Evolutionary conservation across 176 grass and related monocot genomes (phyloP).

Genomic region (maize (Zea mays)): Zm-B73-REFERENCE-NAM-5.0 NC_050099.1:237924501-237925000

Average conservation of each 20-base stretch:
- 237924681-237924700: conserved; percentile 15
- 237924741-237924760: background rate
- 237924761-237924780: conserved; percentile 22
- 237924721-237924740: conserved; percentile 26
- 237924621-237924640: background rate
- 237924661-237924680: conserved; percentile 23
- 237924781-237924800: conserved; percentile 27
- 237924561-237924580: background rate
- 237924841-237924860: conserved; percentile 94
- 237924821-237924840: conserved; percentile 98
- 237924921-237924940: conserved; percentile 67
- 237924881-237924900: conserved; percentile 86
- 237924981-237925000: background rate
- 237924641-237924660: background rate
- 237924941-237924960: conserved; percentile 27
- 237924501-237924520: background rate
- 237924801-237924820: conserved; percentile 96
- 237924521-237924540: background rate
- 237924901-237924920: conserved; percentile 93
- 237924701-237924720: conserved; percentile 19
- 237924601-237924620: background rate
- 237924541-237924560: background rate
- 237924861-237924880: conserved; percentile 63
- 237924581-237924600: background rate
- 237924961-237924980: background rate